Evolutionary conservation across 768 basidiomycete genomes (phyloP).

Genomic region (Cystofilobasidium ferigula): DNA sequence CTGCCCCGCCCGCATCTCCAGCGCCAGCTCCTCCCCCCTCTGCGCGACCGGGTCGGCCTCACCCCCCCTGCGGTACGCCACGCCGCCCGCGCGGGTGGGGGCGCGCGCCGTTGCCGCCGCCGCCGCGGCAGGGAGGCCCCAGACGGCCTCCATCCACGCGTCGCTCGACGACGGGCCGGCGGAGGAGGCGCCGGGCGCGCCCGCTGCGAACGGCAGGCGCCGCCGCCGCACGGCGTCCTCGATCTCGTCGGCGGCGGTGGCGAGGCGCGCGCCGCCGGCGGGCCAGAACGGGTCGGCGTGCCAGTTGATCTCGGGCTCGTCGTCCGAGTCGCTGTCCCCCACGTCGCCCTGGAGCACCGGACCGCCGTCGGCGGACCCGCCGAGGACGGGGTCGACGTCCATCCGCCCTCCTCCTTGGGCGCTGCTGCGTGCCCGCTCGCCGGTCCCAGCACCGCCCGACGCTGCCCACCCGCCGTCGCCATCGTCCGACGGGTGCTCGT

Average conservation of each 20-base stretch:
- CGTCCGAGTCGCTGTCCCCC: not conserved
- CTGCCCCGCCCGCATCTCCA: not conserved
- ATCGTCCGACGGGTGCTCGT: too few species aligned
- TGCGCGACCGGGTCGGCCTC: not conserved
- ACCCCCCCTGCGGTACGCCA: not conserved
- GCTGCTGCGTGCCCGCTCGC: not conserved
- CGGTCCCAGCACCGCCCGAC: too few species aligned
- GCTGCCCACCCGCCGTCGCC: too few species aligned
- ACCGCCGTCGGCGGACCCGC: not conserved
- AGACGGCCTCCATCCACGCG: not conserved
- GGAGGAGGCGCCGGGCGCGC: not conserved
- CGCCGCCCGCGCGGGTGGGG: not conserved
- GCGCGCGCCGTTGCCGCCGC: not conserved
- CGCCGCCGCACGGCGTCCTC: not conserved
- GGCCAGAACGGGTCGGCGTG: not conserved
- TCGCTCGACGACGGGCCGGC: not conserved
- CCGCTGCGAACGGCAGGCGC: not conserved
- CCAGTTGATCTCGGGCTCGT: not conserved
- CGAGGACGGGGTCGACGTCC: constrained; percentile 1
- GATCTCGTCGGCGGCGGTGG: too few species aligned
- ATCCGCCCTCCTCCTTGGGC: not conserved
- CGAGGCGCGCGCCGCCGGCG: too few species aligned
- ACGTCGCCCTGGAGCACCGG: not conserved
- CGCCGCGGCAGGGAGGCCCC: not conserved
- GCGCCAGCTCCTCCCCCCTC: not conserved